Percentiles rank a stretch among this genome's conserved stretches.
phyloP scores from a whole-genome alignment of 2,329 filamentous ascomycete genomes.

The Cladosporium sp. region DNA sequence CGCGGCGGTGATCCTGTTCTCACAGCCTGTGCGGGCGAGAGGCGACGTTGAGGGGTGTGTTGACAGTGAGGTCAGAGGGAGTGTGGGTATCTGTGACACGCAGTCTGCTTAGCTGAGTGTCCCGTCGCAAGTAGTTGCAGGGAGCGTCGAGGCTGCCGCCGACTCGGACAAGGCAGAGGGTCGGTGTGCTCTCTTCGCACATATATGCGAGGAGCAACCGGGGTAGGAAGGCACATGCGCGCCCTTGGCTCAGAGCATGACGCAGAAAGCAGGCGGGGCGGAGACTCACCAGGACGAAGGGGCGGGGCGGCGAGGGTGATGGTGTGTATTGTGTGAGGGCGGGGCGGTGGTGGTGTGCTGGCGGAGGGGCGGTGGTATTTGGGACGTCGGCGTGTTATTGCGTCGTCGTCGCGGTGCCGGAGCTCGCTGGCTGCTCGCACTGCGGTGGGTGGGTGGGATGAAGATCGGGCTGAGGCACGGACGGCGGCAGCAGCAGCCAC shows the following conservation, averaged over 20 bases:
- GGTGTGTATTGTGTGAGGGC: neutral
- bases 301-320: conserved; percentile 2
- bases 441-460: conserved; percentile 8
- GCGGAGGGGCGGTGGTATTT: conserved; percentile 10
- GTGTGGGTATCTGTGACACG: conserved; percentile 6
- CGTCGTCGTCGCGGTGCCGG: conserved; percentile 16
- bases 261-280: neutral
- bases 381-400: conserved; percentile 16
- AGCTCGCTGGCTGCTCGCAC: conserved; percentile 2
- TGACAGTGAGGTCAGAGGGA: neutral
- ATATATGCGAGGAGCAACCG: conserved; percentile 12
- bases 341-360: conserved; percentile 1
- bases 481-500: neutral
- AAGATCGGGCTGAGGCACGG: conserved; percentile 11
- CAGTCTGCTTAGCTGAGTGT: conserved; percentile 5
- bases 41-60: conserved; percentile 15
- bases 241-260: neutral
- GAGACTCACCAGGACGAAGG: conserved; percentile 7
- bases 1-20: conserved; percentile 15
- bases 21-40: conserved; percentile 16
- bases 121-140: neutral
- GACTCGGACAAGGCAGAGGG: conserved; percentile 7
- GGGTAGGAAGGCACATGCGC: conserved; percentile 18
- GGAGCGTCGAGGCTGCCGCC: conserved; percentile 2
- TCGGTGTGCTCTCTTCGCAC: conserved; percentile 16